Base-by-base conservation (phyloP, 768 basidiomycete genomes). In the Amanita pallidorosea region DNA sequence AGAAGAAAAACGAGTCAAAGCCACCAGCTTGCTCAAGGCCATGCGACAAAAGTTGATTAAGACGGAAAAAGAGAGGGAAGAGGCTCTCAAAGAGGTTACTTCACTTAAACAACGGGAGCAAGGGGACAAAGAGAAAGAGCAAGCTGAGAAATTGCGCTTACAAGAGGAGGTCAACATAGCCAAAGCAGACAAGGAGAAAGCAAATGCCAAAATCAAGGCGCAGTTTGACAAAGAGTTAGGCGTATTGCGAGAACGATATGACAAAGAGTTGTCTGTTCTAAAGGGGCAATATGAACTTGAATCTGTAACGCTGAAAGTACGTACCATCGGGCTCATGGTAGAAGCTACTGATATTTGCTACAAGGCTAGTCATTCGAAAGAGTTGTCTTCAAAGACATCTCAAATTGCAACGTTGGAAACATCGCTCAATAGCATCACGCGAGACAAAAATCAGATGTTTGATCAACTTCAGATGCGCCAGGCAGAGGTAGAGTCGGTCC, bases 1-100 rank as follows among this genome's bases (percentile, higher is more conserved):
- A 62, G 96, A 98, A 64, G 96, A 99, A 67, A 98, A 99, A 67
- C 81, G 95, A 11, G 80, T 83, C 17, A 99, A 98, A 60, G 94
- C 94, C 0, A 86, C 98, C 56, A 85, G 83, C 46, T 68, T 97
- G 23, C 71, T 99, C 52, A 97, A 97, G 68, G 92, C 92, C 1
- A 89, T 98, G n/a, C 71, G 96, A 50, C 85, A 92, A 67, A 99
- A 97, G 65, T 70, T 95, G n/a, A 90, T 97, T 25, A 97, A 92
- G 61, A 84, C 91, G 5, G 95, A 98, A 67, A 93, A 92, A 70
- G 92, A 95, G 20, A 80, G 80, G 57, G 93, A 97, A 34, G 92
- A 95, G 53, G 72, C 77, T 0, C 53, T 76, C 45, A 81, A 76
- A 60, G 87, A 89, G 56, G 60, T 71, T 29, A 67, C 67, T 2